A percentile compares a stretch with the other conserved stretches of the same genome.
phyloP scores from a whole-genome alignment of 768 basidiomycete species.

The Hydnomerulius pinastri region DNA sequence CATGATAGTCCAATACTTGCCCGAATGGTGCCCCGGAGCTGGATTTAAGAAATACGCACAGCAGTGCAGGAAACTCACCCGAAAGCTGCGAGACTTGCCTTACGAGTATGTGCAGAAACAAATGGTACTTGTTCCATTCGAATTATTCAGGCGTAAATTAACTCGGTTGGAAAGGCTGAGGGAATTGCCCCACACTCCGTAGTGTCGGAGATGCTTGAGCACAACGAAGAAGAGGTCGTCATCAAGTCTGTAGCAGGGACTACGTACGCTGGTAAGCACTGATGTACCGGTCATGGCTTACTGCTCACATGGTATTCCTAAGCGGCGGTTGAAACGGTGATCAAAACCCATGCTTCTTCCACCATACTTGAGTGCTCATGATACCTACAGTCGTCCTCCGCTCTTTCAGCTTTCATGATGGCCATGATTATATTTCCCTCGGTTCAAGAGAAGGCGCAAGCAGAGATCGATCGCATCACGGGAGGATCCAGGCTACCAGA shows the following conservation, averaged over 20 bases:
- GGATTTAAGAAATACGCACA: conserved; percentile 28
- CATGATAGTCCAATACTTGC: conserved; percentile 30
- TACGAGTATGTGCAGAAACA: conserved; percentile 21
- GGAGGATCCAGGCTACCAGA: too few species aligned
- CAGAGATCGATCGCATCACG: too few species aligned
- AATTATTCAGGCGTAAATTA: background rate
- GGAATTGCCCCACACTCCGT: conserved; percentile 21
- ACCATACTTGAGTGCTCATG: too few species aligned
- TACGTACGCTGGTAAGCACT: conserved; percentile 21
- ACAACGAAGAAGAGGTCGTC: conserved; percentile 12
- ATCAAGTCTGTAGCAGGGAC: conserved; percentile 21
- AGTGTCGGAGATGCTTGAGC: conserved; percentile 18
- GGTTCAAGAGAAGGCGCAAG: too few species aligned
- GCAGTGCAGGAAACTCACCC: conserved; percentile 17
- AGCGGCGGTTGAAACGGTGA: conserved; percentile 7
- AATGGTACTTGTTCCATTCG: too few species aligned
- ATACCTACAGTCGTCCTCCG: too few species aligned
- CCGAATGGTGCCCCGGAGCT: conserved; percentile 33
- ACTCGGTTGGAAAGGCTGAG: conserved; percentile 5
- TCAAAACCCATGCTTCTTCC: background rate
- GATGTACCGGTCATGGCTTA: background rate
- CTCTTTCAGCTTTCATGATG: too few species aligned
- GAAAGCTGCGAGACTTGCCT: conserved; percentile 17
- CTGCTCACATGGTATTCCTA: background rate
- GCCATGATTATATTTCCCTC: too few species aligned